phyloP scores from a whole-genome alignment of 2,329 filamentous ascomycete species.

The Exserohilum rostratum region DNA sequence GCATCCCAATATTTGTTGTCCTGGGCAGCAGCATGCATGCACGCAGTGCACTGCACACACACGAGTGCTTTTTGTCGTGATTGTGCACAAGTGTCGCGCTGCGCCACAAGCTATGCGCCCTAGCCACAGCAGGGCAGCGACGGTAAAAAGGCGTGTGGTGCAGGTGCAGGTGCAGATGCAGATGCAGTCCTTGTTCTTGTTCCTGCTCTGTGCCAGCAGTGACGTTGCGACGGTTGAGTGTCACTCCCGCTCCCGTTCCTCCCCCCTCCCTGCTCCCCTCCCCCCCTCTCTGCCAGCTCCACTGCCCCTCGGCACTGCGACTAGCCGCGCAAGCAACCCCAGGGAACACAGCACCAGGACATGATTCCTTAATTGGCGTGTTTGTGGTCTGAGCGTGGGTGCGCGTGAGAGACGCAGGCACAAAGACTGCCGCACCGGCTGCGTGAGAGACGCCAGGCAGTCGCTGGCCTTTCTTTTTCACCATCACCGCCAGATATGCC shows the following conservation, averaged over 20 bases:
- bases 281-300: background rate
- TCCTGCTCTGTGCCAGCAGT: too few relatives aligned
- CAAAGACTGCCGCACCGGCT: conserved; percentile 23
- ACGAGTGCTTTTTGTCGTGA: conserved; percentile 5
- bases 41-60: background rate
- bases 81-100: conserved; percentile 1
- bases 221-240: background rate
- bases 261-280: background rate
- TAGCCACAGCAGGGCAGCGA: too few relatives aligned
- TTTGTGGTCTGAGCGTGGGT: conserved; percentile 22
- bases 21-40: background rate
- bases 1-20: background rate
- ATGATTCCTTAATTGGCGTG: conserved; percentile 18
- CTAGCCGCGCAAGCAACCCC: conserved; percentile 29
- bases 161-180: too few relatives aligned
- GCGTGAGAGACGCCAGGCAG: conserved; percentile 11
- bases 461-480: conserved; percentile 7
- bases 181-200: too few relatives aligned
- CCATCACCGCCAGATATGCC: conserved; percentile 33
- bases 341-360: conserved; percentile 20
- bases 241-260: background rate
- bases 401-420: conserved; percentile 22
- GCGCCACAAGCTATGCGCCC: too few relatives aligned
- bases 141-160: too few relatives aligned
- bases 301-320: conserved; percentile 4